Evolutionary conservation across 2,329 filamentous ascomycete species (phyloP), one percentile per base, ranked within the genome.

Genomic region (Colletotrichum siamense): DNA sequence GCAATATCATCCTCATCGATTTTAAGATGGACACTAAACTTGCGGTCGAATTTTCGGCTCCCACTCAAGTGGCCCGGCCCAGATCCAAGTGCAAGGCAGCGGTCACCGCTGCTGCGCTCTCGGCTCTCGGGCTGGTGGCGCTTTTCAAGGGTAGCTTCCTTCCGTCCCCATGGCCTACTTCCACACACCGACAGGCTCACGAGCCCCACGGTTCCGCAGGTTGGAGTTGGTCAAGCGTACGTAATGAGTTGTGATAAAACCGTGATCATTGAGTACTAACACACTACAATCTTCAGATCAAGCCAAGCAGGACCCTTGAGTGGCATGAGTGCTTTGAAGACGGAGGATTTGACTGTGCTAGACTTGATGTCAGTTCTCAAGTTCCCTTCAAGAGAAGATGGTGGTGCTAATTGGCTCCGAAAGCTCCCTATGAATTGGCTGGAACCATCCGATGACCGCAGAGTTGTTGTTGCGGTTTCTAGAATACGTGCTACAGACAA

Each of bases 361-460:
- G 83, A 62, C 79, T 85, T 2, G 82, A 85, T 62, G 83, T 84
- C 62, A 78, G 80, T 78, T 30, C 7, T 8, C 12, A 2, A 10
- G 12, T 63, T n/a, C 13, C 16, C 10, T 34, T 7, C 24, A 49
- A n/a, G 10, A 57, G 32, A 63, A 49, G 16, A 18, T 67, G 24
- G 3, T 18, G 52, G 18, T 32, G 65, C 61, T 73, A 65, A 68
- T 63, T 76, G 66, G 79, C 87, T 71, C 87, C 36, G 44, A 3
- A 30, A 85, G 83, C 80, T 85, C 15, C 83, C 84, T 1, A 85
- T 84, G 83, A 80, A 84, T 65, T 85, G 83, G 83, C 77, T 82
- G 10, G 79, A 80, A 5, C 82, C 82, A 22, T 77, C 76, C 1
- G 78, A 82, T 8, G 70, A 79, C 8, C 74, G 79, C 16, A 78